Base-by-base conservation (phyloP, 2,329 filamentous ascomycete species). In the Neonectria coccinea region DNA sequence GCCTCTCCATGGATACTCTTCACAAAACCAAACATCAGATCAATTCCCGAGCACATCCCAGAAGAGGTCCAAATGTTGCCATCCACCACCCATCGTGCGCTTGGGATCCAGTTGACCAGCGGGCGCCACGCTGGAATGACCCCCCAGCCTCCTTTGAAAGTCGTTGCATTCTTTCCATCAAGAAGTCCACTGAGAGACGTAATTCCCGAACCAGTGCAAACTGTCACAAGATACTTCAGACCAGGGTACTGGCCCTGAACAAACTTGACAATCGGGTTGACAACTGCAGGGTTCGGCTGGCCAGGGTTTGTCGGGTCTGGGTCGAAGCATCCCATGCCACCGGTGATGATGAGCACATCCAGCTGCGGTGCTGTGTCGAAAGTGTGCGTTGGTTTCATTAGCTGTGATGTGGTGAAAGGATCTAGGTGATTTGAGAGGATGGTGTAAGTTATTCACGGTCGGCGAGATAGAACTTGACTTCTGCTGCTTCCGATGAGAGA, bases 31-130 rank as follows among this genome's bases (percentile, higher is more conserved):
- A 88, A 81, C 47, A 82, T 85, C 64, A 86, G 79, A 79, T 91
- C 89, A 50, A 89, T 89, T 0, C 89, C 89, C 1, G 89, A 88
- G 61, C 80, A 84, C 5, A 89, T 82, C 0, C 87, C 87, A 0
- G 84, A 85, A 1, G 83, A 84, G 2, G 84, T 87, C 86, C 87
- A 89, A 2, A 88, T 76, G 60, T 87, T 85, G 0, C 84, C 86
- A 73, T 88, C 85, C 0, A 77, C 76, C 0, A 88, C 84, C 87
- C 87, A 89, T n/a, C 87, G 78, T 18, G 87, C 87, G 45, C 80
- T 78, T 0, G 78, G 73, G 4, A 85, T 76, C 87, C 88, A 90
- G 1, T 83, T 69, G 1, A 86, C 83, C 10, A 79, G 73, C 0
- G 80, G 77, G 2, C 83, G 77, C 36, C 78, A 68, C 3, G 76